These are phyloP conservation scores for Solanum sejunctum DNA, from an alignment of 257 asterid genomes.

Conservation along the genomic window DNA sequence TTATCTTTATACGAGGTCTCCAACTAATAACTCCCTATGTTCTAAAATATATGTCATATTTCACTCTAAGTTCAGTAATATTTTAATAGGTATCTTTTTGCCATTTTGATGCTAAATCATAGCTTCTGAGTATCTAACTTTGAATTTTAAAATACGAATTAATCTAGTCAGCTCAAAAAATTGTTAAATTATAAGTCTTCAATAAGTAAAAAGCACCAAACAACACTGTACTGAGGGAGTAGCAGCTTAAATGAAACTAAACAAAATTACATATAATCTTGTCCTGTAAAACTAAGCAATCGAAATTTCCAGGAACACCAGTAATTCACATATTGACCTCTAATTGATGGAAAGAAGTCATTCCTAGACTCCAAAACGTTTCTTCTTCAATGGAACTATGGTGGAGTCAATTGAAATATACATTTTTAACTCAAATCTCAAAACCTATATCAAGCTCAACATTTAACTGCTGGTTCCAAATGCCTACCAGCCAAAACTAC, in stretches of 20 bases:
- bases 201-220: background rate
- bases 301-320: background rate
- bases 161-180: background rate
- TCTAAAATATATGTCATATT: background rate
- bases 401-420: background rate
- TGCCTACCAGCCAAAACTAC: background rate
- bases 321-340: background rate
- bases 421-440: background rate
- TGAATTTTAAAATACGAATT: background rate
- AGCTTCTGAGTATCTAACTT: background rate
- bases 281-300: background rate
- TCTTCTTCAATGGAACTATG: background rate
- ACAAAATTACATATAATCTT: background rate
- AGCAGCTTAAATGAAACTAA: background rate
- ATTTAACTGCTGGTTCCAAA: background rate
- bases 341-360: background rate
- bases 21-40: background rate
- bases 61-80: background rate
- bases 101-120: background rate
- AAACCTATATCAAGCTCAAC: background rate
- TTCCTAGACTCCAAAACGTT: background rate
- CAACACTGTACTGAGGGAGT: background rate
- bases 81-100: background rate
- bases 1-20: background rate
- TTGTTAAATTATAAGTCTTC: background rate